Evolutionary conservation across 768 basidiomycete species (phyloP).

Genomic region (Trametes cinnabarina): DNA sequence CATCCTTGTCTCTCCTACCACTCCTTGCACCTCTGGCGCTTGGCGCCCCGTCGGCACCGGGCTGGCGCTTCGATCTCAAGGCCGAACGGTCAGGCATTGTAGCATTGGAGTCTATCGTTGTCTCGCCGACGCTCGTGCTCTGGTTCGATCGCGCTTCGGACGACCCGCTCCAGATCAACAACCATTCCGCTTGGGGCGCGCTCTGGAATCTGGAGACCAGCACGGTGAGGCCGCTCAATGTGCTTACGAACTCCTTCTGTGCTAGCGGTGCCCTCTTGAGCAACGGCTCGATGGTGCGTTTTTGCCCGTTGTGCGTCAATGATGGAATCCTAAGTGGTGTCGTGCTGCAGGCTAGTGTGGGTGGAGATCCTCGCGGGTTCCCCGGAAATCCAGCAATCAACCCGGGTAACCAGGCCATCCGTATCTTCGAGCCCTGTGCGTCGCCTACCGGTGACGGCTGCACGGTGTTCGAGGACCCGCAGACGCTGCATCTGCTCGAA

Average conservation of each 20-base stretch:
- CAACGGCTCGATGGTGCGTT: conserved; percentile 54
- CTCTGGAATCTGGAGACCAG: conserved; percentile 69
- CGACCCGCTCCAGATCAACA: conserved; percentile 69
- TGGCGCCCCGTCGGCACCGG: conserved; percentile 12
- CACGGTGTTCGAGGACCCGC: conserved; percentile 63
- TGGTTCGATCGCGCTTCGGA: conserved; percentile 85
- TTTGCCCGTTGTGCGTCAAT: background rate
- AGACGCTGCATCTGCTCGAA: conserved; percentile 64
- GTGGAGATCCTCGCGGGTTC: conserved; percentile 77
- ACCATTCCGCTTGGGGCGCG: conserved; percentile 81
- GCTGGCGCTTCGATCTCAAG: conserved; percentile 37
- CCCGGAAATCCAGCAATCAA: conserved; percentile 61
- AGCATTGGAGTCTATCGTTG: conserved; percentile 72
- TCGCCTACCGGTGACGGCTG: conserved; percentile 49
- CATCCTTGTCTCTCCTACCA: background rate
- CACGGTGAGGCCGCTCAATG: conserved; percentile 54
- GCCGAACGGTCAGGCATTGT: conserved; percentile 70
- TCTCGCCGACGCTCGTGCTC: conserved; percentile 69
- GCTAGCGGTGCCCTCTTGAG: conserved; percentile 57
- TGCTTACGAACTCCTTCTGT: conserved; percentile 84
- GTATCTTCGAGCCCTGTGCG: conserved; percentile 68
- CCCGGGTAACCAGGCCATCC: conserved; percentile 75
- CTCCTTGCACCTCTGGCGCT: background rate
- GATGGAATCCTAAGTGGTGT: conserved; percentile 28
- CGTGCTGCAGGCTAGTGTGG: conserved; percentile 51